Evolutionary conservation across 108 stramenopile genomes (phyloP), one percentile per base, ranked within the genome.

Genomic region (Pseudonitzschia delicatissima): DNA sequence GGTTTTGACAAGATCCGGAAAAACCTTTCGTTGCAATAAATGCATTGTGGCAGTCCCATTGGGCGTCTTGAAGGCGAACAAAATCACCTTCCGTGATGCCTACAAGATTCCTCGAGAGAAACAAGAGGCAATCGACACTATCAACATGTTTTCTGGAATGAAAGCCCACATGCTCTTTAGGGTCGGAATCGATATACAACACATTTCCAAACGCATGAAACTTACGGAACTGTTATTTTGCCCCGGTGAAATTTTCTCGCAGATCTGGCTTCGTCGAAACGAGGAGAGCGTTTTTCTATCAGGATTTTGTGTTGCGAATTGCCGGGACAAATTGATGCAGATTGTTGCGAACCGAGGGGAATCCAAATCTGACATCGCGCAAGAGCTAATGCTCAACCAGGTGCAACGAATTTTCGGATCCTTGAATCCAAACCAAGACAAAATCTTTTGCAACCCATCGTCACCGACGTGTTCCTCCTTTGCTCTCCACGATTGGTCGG

Each of bases 401-500:
- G 23, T 70, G n/a, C 28, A 70, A 2, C 59, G 48, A n/a, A 62
- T 70, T 29, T 70, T 61, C 33, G 48, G 39, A 28, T 3, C 60
- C 36, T 23, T 42, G 2, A 17, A 58, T 28, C n/a, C n/a, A n/a
- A 53, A 33, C 18, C 40, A 42, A 29, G 51, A 26, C 9, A 42
- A 17, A 0, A 20, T 59, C 23, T 70, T 70, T 20, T 21, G 59
- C 27, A 28, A 34, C 6, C 45, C 37, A 2, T 26, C 31, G 9
- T 40, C 35, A 12, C 62, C 71, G 4, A 67, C 71, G 5, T 77
- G 71, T 63, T 72, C 76, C 34, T 71, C 66, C 18, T 77, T 72
- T 72, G 70, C 42, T 25, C 39, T 77, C 6, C 71, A 77, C 42
- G 66, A 77, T 77, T 77, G 76, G 76, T 66, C 47, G 8, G 66